Base-by-base conservation (phyloP, 306 rosid species). In the Trifolium pratense region DNA sequence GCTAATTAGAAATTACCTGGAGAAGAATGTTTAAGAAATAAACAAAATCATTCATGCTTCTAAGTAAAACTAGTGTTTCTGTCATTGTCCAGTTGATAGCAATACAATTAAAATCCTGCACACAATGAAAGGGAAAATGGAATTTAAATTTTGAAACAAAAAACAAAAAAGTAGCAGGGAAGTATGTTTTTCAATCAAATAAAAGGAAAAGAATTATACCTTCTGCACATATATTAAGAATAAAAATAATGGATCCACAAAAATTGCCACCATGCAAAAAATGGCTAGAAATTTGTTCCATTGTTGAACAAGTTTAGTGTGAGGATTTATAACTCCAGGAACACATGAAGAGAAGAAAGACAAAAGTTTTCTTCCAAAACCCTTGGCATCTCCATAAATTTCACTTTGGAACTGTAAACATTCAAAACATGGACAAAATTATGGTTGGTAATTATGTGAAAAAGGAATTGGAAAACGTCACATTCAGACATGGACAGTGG, bases 261-360 rank as follows among this genome's bases (percentile, higher is more conserved):
- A 93, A 79, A 89, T 81, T 59, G 96, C 87, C 40, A 82, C 45
- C 45, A 90, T 57, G 86, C 96, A 89, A 81, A 89, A 70, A 46
- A 89, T 90, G 82, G 82, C 96, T 39, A 90, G 82, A 76, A 86
- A 83, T 69, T 86, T 71, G 84, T 75, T 93, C 98, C 97, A 93
- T 13, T 26, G 79, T 69, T 90, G 98, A 42, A 90, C 81, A 23
- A 85, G 39, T 81, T 79, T 88, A 55, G 90, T 6, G 70, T 90
- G 98, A 77, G 97, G 98, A 57, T 90, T 90, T 82, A 90, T 90
- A 64, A 90, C 93, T 73, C 93, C 90, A 15, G 88, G 90, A 81
- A 90, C 48, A 74, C 73, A 84, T 21, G 86, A 82, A 74, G 68
- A 42, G 76, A 78, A 78, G 74, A 66, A 87, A 36, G 97, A 80